Conservation (phyloP, 345 rosid species). For the Cardamine occulta region DNA sequence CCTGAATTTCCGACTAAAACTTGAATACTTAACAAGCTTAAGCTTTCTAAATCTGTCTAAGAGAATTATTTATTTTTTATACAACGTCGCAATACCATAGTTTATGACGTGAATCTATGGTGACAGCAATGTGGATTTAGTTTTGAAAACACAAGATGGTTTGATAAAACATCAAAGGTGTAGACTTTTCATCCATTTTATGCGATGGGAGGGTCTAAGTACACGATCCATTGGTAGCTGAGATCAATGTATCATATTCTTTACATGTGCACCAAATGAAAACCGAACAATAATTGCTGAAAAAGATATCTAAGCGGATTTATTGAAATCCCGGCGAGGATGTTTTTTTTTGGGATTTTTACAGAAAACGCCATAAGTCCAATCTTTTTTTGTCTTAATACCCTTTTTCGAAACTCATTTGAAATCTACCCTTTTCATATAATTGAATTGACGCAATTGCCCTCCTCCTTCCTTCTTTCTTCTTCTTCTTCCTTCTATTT, state of each 20-base stretch:
- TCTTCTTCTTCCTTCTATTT: too few species aligned
- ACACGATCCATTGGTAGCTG: slow-evolving; percentile 27
- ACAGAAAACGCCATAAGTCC: too few species aligned
- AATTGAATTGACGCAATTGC: too few species aligned
- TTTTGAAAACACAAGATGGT: background rate
- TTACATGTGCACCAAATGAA: background rate
- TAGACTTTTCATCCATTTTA: background rate
- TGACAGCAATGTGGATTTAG: slow-evolving; percentile 24
- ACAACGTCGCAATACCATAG: background rate
- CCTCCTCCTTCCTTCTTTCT: too few species aligned
- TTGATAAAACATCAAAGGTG: background rate
- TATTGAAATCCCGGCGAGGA: too few species aligned
- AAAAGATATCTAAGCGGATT: background rate
- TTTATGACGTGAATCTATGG: slow-evolving; percentile 1
- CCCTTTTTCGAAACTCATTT: too few species aligned
- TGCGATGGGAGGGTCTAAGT: background rate
- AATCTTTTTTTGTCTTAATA: too few species aligned
- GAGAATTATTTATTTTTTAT: background rate
- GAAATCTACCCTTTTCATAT: too few species aligned
- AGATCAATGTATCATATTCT: slow-evolving; percentile 18
- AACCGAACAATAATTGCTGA: background rate
- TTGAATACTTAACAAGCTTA: background rate
- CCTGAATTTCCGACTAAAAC: background rate
- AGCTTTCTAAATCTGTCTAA: background rate
- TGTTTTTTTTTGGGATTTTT: too few species aligned